These are phyloP conservation scores for Nitzschia sp. DNA, from an alignment of 108 stramenopile species.

Conservation along the genomic window DNA sequence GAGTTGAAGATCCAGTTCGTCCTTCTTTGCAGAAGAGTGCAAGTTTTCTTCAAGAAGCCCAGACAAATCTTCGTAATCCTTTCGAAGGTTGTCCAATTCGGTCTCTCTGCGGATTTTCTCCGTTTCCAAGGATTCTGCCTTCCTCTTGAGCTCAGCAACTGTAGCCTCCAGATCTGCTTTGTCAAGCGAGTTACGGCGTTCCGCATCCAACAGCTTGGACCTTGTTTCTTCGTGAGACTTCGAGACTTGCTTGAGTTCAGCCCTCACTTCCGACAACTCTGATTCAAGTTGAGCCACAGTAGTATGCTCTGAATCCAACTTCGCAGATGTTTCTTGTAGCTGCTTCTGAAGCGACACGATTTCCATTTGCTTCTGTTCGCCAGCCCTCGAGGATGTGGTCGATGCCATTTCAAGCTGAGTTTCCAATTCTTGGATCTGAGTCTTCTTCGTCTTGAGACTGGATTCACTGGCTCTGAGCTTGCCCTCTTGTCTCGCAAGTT, in stretches of 20 bases:
- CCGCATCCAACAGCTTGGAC: slow-evolving; percentile 19
- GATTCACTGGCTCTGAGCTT: slow-evolving; percentile 43
- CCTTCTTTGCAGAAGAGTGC: slow-evolving; percentile 30
- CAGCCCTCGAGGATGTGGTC: slow-evolving; percentile 23
- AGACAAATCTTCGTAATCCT: slow-evolving; percentile 29
- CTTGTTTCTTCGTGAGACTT: slow-evolving; percentile 10
- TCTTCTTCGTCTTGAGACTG: slow-evolving; percentile 33
- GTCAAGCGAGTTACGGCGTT: slow-evolving; percentile 7
- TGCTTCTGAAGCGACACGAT: slow-evolving; percentile 26
- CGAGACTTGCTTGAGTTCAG: slow-evolving; percentile 4
- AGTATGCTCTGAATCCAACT: slow-evolving; percentile 15
- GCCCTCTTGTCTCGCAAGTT: slow-evolving; percentile 38
- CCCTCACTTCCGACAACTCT: slow-evolving; percentile 6
- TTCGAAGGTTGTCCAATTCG: slow-evolving; percentile 28
- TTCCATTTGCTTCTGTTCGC: slow-evolving; percentile 25
- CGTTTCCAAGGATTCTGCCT: slow-evolving; percentile 6
- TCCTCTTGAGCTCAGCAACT: slow-evolving; percentile 12
- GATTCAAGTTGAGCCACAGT: slow-evolving; percentile 11
- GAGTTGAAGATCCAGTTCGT: slow-evolving; percentile 13
- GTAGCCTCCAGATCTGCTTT: slow-evolving; percentile 5
- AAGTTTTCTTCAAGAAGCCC: slow-evolving; percentile 32
- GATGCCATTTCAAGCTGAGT: slow-evolving; percentile 17
- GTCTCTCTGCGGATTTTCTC: slow-evolving; percentile 29
- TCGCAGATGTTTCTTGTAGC: slow-evolving; percentile 23
- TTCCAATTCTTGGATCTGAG: slow-evolving; percentile 30